Evolutionary conservation across 2,329 filamentous ascomycete genomes (phyloP).

Genomic region (Ceratocystiopsis brevicomis): DNA sequence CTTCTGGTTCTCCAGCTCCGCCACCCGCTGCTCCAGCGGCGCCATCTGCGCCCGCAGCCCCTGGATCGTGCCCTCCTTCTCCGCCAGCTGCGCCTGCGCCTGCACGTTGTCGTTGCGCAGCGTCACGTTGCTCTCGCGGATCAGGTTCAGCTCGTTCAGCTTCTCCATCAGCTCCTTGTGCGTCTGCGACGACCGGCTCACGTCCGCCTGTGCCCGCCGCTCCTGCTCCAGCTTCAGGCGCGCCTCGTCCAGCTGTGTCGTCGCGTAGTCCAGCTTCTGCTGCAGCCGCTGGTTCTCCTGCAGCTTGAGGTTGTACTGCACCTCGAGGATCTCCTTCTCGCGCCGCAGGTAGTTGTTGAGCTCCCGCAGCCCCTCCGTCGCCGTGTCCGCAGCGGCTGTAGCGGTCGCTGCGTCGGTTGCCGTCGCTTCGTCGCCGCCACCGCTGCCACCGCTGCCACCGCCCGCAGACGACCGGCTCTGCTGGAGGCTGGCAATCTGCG

Average conservation of each 20-base stretch:
- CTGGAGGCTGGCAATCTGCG: conserved; percentile 64
- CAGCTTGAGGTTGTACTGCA: conserved; percentile 79
- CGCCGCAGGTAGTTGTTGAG: conserved; percentile 79
- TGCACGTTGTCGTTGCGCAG: conserved; percentile 72
- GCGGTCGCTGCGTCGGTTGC: conserved; percentile 22
- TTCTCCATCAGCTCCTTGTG: conserved; percentile 89
- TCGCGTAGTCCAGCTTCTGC: conserved; percentile 74
- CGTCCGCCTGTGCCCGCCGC: conserved; percentile 56
- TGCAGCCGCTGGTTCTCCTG: conserved; percentile 78
- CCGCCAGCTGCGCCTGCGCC: conserved; percentile 54
- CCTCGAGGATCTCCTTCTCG: conserved; percentile 94
- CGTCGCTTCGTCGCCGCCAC: conserved; percentile 35
- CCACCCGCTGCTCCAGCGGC: conserved; percentile 62
- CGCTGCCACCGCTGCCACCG: conserved; percentile 11
- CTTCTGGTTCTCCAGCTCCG: conserved; percentile 65
- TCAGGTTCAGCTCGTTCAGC: conserved; percentile 85
- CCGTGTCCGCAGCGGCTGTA: conserved; percentile 22
- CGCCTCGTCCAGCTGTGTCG: conserved; percentile 74
- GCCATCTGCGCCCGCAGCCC: conserved; percentile 58
- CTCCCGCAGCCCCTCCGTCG: conserved; percentile 63
- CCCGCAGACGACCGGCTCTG: conserved; percentile 44
- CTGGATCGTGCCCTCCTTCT: conserved; percentile 57
- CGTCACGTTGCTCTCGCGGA: conserved; percentile 85
- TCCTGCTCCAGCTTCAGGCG: conserved; percentile 83
- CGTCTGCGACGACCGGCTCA: conserved; percentile 51